These are phyloP conservation scores for Combretum micranthum DNA, from an alignment of 345 rosid genomes.

Conservation along the genomic window DNA sequence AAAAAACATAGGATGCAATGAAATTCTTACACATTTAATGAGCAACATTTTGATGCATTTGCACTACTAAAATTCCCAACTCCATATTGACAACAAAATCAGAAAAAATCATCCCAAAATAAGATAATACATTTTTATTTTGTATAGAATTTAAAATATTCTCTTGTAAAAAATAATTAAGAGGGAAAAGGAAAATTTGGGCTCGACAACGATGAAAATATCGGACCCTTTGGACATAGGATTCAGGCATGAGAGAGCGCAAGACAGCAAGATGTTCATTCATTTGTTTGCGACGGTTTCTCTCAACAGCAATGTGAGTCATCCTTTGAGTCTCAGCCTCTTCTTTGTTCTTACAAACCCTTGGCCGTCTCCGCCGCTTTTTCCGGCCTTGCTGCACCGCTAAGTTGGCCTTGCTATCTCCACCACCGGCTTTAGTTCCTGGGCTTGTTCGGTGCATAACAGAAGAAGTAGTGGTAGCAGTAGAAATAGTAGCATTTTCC, in stretches of 20 bases:
- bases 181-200: neutral
- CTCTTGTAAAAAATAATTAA: neutral
- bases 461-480: no score
- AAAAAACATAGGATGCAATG: no score
- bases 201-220: neutral
- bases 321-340: conserved; percentile 86
- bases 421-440: neutral
- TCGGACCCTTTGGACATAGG: conserved; percentile 75
- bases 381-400: conserved; percentile 50
- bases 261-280: conserved; percentile 74
- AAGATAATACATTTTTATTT: no score
- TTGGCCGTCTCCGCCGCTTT: conserved; percentile 64
- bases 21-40: no score
- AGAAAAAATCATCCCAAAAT: no score
- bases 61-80: no score
- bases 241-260: conserved; percentile 81
- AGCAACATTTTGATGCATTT: no score
- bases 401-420: conserved; percentile 4
- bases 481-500: no score
- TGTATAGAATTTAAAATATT: no score
- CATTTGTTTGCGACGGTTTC: conserved; percentile 87
- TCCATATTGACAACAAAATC: no score
- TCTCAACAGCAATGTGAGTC: conserved; percentile 89
- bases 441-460: no score
- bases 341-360: conserved; percentile 73